Evolutionary conservation across 345 rosid genomes (phyloP).

Genomic region (Eucalyptus guilfoylei): DNA sequence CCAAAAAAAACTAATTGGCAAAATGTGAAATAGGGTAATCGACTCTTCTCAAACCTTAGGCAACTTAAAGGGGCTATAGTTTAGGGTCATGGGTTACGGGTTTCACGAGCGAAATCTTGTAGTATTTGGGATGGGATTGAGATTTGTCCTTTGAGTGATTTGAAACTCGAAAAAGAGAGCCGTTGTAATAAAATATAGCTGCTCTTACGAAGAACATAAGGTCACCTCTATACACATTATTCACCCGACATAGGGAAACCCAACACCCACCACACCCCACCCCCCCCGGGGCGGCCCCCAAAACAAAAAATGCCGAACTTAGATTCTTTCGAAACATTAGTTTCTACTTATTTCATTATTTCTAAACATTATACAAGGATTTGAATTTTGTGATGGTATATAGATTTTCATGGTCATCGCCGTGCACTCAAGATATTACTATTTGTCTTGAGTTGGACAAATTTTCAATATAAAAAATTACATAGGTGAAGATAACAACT

Average conservation of each 20-base stretch:
- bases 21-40: background rate
- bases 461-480: too few species aligned
- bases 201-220: background rate
- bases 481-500: too few species aligned
- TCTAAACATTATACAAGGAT: background rate
- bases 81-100: background rate
- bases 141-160: background rate
- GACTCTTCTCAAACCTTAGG: background rate
- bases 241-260: background rate
- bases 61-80: background rate
- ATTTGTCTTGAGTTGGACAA: too few species aligned
- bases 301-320: too few species aligned
- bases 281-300: too few species aligned
- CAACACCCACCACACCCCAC: rapidly evolving
- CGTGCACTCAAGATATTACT: too few species aligned
- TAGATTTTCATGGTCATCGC: background rate
- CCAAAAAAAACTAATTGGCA: too few species aligned
- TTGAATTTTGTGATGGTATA: background rate
- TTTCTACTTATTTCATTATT: background rate
- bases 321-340: background rate
- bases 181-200: background rate
- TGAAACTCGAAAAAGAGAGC: background rate
- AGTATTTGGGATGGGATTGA: background rate
- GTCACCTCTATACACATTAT: background rate
- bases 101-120: background rate